phyloP scores from a whole-genome alignment of 179 eudicot species.

The Amaranthus tricolor region DNA sequence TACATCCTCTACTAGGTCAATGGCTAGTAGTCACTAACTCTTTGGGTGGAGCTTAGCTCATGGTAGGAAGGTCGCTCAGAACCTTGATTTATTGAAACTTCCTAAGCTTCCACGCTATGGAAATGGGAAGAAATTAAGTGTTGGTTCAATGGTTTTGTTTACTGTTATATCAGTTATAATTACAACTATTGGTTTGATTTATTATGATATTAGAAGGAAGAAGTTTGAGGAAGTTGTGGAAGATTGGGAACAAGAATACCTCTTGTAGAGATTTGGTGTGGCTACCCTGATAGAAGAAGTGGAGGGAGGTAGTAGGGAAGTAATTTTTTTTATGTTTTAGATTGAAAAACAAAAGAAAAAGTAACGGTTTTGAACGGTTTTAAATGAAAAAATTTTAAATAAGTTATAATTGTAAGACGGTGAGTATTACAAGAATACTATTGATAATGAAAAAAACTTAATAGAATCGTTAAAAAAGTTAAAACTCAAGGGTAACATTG shows the following conservation, averaged over 20 bases:
- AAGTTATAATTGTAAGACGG: too few relatives aligned
- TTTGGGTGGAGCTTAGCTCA: slow-evolving; percentile 45
- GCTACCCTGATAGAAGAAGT: too few relatives aligned
- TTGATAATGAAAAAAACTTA: too few relatives aligned
- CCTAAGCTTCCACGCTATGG: slow-evolving; percentile 30
- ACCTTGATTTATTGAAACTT: slow-evolving; percentile 30
- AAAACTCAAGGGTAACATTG: too few relatives aligned
- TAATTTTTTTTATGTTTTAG: too few relatives aligned
- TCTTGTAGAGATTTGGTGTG: too few relatives aligned
- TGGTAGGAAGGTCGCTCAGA: slow-evolving; percentile 18
- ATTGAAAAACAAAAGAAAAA: too few relatives aligned
- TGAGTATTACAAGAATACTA: too few relatives aligned
- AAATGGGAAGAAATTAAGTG: slow-evolving; percentile 7
- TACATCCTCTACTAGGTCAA: slow-evolving; percentile 29
- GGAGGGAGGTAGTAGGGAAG: too few relatives aligned
- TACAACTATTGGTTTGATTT: neutral
- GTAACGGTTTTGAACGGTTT: too few relatives aligned
- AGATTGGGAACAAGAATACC: slow-evolving; percentile 37
- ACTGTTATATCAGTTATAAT: slow-evolving; percentile 12
- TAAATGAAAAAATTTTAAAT: too few relatives aligned
- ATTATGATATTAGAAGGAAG: slow-evolving; percentile 24
- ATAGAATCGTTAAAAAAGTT: too few relatives aligned
- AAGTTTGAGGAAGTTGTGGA: slow-evolving; percentile 30
- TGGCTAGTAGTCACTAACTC: slow-evolving; percentile 27
- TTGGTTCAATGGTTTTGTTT: slow-evolving; percentile 3